phyloP scores from a whole-genome alignment of 345 rosid genomes.

The Populus nigra region DNA sequence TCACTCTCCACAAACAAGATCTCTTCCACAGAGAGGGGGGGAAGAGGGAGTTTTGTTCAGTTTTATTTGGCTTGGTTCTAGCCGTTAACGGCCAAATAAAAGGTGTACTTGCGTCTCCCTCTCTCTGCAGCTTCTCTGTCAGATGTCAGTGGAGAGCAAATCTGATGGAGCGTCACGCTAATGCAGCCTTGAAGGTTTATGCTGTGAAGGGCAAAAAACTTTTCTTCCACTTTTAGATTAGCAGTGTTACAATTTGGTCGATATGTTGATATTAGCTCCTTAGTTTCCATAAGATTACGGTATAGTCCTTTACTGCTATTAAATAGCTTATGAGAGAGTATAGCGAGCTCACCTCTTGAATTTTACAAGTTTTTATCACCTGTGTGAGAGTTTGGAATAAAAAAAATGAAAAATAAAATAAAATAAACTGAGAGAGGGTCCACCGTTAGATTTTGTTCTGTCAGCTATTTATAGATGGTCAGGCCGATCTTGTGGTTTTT shows the following conservation, averaged over 20 bases:
- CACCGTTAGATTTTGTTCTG: not conserved
- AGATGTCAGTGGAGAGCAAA: conserved; percentile 22
- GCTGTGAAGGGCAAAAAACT: conserved; percentile 27
- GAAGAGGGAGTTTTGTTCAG: not conserved
- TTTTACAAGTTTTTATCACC: not conserved
- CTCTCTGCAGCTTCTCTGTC: conserved; percentile 6
- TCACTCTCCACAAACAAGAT: conserved; percentile 13
- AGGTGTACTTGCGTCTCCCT: not conserved
- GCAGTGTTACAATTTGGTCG: conserved; percentile 21
- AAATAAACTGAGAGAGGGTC: too few species aligned
- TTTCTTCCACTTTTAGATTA: not conserved
- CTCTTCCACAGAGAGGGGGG: conserved; percentile 7
- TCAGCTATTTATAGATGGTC: not conserved
- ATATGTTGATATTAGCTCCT: not conserved
- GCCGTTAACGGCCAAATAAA: not conserved
- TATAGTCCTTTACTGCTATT: not conserved
- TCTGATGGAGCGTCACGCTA: conserved; percentile 36
- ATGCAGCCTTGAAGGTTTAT: not conserved
- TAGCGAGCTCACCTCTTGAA: not conserved
- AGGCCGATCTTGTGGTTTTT: not conserved
- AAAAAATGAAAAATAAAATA: too few species aligned
- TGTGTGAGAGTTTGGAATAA: too few species aligned
- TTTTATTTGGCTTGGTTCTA: not conserved
- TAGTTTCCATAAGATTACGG: not conserved
- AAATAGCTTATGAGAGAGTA: not conserved